Evolutionary conservation across 805 yeast genomes (phyloP), one percentile per base, ranked within the genome.

Genomic region (Lipomyces spencermartinsiae): DNA sequence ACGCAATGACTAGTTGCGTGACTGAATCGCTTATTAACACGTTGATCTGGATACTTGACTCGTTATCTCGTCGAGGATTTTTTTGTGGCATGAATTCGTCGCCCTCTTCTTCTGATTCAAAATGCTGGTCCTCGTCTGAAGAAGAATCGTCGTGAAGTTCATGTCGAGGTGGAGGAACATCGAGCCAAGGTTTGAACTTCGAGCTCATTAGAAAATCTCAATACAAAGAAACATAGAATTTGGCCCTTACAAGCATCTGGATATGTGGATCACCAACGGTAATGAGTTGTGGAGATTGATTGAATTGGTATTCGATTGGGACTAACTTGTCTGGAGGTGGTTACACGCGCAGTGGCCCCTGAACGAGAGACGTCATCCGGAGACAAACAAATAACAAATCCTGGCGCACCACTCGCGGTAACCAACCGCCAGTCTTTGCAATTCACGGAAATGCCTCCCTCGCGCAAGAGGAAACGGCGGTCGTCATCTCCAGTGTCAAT

Each of bases 181-280:
- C 84, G 14, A 76, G 75, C 79, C 82, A 79, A 53, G 84, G 85
- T 80, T 82, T 83, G 62, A 83, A 79, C 82, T 80, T 49, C 43
- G 22, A 43, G 16, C 22, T 43, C 49, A 16, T 43, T 43, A 43
- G 49, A n/a, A 9, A 9, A 16, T n/a, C 16, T 5, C 7, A 43
- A 8, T 43, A 8, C 49, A 43, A 16, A 43, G 8, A n/a, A n/a
- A 43, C 8, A 16, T 43, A 19, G 10, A 14, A n/a, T 7, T 16
- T 9, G 1, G 49, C 7, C 49, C 49, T 43, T n/a, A 43, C 49
- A 43, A 43, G 22, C 49, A 43, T 43, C 16, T 43, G 6, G 16
- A 12, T 14, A 16, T n/a, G 49, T 43, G 49, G 22, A 43, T 37
- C n/a, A 37, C 43, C 43, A 12, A 12, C 9, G 43, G 6, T 16